Conservation (phyloP, 2,329 filamentous ascomycete genomes). For the Arthroderma sp. region DNA sequence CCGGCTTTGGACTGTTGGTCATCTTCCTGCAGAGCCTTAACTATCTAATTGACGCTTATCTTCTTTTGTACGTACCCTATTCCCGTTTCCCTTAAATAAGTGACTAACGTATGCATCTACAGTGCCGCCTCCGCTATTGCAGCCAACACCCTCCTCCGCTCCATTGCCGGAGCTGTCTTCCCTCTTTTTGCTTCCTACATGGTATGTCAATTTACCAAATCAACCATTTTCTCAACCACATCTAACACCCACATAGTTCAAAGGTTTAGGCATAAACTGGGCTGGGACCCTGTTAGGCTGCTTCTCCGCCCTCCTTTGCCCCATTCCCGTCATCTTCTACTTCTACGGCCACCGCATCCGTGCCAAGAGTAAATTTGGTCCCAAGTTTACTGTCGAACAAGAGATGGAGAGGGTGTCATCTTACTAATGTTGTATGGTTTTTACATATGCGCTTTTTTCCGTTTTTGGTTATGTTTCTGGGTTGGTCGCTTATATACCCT, state of each 20-base stretch:
- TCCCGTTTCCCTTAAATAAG: neutral
- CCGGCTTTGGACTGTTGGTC: constrained; percentile 38
- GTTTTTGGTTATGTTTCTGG: neutral
- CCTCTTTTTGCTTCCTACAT: constrained; percentile 26
- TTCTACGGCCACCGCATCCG: constrained; percentile 23
- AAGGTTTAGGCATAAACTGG: constrained; percentile 23
- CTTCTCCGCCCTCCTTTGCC: constrained; percentile 19
- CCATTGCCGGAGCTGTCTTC: constrained; percentile 30
- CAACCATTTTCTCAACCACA: neutral
- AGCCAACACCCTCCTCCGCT: constrained; percentile 40
- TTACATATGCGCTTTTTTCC: neutral
- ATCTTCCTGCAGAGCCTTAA: constrained; percentile 40
- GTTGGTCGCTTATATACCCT: neutral
- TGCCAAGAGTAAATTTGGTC: constrained; percentile 27
- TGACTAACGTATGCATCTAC: neutral
- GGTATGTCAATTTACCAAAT: constrained; percentile 12
- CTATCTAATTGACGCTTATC: constrained; percentile 32
- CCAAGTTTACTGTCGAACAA: constrained; percentile 10
- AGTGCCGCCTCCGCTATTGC: constrained; percentile 41
- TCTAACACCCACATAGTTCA: constrained; percentile 18
- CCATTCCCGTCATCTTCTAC: constrained; percentile 23
- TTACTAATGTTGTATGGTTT: neutral
- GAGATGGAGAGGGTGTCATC: neutral
- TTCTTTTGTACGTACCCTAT: constrained; percentile 19
- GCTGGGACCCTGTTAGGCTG: constrained; percentile 23